Evolutionary conservation across 768 basidiomycete genomes (phyloP).

Genomic region (Naganishia vaughanmartiniae): DNA sequence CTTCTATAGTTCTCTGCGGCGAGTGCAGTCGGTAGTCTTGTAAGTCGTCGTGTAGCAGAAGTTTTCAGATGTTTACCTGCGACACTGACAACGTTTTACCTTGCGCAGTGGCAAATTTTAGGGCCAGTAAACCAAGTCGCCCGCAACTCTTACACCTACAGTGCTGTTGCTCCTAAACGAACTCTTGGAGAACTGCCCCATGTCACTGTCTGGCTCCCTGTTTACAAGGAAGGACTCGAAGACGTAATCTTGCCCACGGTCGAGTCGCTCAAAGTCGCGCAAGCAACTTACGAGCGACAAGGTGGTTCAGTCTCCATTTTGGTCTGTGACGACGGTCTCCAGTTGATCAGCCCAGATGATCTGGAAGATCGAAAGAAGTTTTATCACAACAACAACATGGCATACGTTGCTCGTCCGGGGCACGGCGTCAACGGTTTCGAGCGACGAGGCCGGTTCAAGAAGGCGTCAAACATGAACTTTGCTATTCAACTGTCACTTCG

Average conservation of each 20-base stretch:
- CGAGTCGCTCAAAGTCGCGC: constrained; percentile 74
- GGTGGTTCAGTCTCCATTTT: constrained; percentile 77
- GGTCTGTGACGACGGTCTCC: constrained; percentile 80
- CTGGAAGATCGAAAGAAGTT: constrained; percentile 66
- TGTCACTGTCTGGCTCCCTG: not conserved
- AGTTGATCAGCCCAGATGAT: constrained; percentile 64
- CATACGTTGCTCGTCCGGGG: constrained; percentile 76
- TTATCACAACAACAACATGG: constrained; percentile 69
- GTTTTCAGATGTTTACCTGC: not conserved
- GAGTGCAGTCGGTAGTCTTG: not conserved
- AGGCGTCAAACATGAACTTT: constrained; percentile 89
- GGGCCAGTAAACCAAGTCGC: constrained; percentile 51
- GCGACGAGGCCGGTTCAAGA: constrained; percentile 87
- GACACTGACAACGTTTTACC: not conserved
- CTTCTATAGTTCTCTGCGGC: not conserved
- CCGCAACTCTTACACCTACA: constrained; percentile 49
- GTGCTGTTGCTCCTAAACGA: constrained; percentile 43
- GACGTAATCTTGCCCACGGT: constrained; percentile 60
- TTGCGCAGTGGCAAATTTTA: constrained; percentile 47
- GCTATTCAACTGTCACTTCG: constrained; percentile 67
- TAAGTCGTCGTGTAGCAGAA: not conserved
- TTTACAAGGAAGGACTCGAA: constrained; percentile 51
- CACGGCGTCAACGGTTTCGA: constrained; percentile 69
- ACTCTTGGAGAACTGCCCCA: constrained; percentile 64
- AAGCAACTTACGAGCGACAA: constrained; percentile 81